Evolutionary conservation across 306 rosid species (phyloP).

Genomic region (Prunus kanzakura): DNA sequence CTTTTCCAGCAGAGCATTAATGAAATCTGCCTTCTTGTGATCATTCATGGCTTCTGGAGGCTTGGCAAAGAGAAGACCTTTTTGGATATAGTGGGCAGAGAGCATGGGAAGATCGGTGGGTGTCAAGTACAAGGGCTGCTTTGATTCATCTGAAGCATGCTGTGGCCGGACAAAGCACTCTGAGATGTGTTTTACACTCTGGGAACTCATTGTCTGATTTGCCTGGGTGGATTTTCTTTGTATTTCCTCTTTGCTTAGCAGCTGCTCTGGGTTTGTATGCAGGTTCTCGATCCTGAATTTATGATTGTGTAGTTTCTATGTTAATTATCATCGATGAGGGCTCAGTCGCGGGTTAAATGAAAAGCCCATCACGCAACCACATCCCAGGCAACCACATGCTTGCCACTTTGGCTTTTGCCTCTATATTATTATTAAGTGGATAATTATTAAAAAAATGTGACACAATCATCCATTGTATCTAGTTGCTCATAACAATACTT

Average conservation of each 20-base stretch:
- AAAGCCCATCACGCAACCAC: no score
- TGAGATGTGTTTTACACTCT: constrained; percentile 18
- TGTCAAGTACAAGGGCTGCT: constrained; percentile 32
- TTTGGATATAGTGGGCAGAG: constrained; percentile 52
- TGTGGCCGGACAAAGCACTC: constrained; percentile 33
- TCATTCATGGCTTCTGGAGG: constrained; percentile 15
- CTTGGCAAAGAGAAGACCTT: constrained; percentile 63
- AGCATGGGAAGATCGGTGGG: constrained; percentile 48
- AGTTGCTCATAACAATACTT: no score
- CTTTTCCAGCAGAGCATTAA: constrained; percentile 18
- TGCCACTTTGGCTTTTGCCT: no score
- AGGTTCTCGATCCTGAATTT: background rate
- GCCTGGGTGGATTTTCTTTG: background rate
- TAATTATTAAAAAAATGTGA: no score
- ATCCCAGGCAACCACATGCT: no score
- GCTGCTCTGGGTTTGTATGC: background rate
- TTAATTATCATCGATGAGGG: no score
- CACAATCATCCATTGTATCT: no score
- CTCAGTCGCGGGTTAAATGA: no score
- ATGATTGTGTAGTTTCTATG: no score
- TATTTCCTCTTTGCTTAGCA: background rate
- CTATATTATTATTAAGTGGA: no score
- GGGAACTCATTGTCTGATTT: constrained; percentile 5
- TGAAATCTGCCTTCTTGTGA: constrained; percentile 10
- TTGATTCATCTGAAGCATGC: constrained; percentile 18